A percentile compares a stretch with the other conserved stretches of the same genome.
phyloP scores from a whole-genome alignment of 495 filamentous ascomycete species.

The Aspergillus ostianus region DNA sequence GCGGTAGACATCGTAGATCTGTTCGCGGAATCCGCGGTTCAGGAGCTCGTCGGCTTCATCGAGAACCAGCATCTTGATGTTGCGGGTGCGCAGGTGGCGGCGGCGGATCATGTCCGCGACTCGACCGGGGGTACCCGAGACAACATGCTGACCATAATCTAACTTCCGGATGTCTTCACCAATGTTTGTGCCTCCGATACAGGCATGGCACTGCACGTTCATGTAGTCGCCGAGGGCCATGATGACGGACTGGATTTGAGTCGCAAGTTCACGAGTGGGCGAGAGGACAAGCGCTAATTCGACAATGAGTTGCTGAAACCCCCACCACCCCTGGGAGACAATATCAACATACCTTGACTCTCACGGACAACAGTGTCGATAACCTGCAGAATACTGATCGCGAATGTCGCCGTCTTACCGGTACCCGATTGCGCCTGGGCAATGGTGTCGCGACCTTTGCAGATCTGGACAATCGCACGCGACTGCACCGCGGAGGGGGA shows the following conservation, averaged over 20 bases:
- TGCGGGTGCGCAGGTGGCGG: conserved; percentile 84
- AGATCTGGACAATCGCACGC: conserved; percentile 96
- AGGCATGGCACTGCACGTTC: conserved; percentile 99
- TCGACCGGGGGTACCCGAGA: conserved; percentile 92
- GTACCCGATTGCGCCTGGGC: conserved; percentile 99
- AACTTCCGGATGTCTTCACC: conserved; percentile 97
- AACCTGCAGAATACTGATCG: conserved; percentile 94
- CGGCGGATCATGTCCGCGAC: conserved; percentile 99
- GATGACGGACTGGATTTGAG: conserved; percentile 96
- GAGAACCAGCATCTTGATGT: conserved; percentile 99
- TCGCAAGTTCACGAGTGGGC: conserved; percentile 94
- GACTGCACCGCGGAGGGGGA: conserved; percentile 96
- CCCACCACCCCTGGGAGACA: conserved; percentile 13
- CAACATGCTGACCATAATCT: conserved; percentile 94
- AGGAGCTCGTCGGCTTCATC: conserved; percentile 94
- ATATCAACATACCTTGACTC: conserved; percentile 60
- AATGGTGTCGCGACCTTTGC: conserved; percentile 97
- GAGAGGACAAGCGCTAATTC: conserved; percentile 82
- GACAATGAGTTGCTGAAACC: background rate
- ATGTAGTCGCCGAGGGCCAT: conserved; percentile 98
- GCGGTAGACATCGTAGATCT: conserved; percentile 99
- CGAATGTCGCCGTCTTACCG: conserved; percentile 98
- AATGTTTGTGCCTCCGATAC: conserved; percentile 97
- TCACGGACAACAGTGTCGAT: conserved; percentile 82
- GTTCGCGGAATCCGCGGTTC: conserved; percentile 94